Percentiles rank a stretch among this genome's conserved stretches.
Evolutionary conservation across 2,329 filamentous ascomycete genomes (phyloP).

Genomic region (Aureobasidium namibiae): DNA sequence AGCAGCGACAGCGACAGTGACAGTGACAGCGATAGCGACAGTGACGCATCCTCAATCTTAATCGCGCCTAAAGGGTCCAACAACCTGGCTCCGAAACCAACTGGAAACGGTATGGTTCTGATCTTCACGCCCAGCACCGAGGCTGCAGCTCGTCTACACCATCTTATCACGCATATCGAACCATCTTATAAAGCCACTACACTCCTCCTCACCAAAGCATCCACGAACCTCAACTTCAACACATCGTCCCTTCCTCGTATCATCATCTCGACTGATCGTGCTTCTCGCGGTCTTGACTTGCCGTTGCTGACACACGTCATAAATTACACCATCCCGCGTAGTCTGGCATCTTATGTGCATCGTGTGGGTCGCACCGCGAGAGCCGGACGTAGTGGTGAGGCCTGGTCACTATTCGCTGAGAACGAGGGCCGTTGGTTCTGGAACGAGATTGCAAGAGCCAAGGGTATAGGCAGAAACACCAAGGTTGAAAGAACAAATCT

Average conservation of each 20-base stretch:
- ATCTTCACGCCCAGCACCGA: conserved; percentile 92
- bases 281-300: conserved; percentile 75
- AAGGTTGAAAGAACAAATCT: conserved; percentile 40
- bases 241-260: conserved; percentile 40
- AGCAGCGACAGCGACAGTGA: neutral
- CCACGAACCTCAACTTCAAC: conserved; percentile 50
- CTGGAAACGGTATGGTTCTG: conserved; percentile 33
- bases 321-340: conserved; percentile 86
- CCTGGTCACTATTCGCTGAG: conserved; percentile 80
- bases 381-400: conserved; percentile 64
- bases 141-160: conserved; percentile 74
- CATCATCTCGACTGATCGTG: conserved; percentile 86
- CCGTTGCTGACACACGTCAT: conserved; percentile 72
- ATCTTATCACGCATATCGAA: conserved; percentile 50
- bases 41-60: conserved; percentile 12
- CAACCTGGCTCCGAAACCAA: neutral
- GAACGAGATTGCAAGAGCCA: conserved; percentile 62
- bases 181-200: conserved; percentile 22
- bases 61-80: neutral
- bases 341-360: conserved; percentile 77
- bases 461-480: conserved; percentile 40
- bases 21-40: neutral
- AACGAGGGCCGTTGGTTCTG: conserved; percentile 88
- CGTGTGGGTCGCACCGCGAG: conserved; percentile 85
- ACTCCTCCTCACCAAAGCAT: conserved; percentile 56